These are phyloP conservation scores for Linanthus parryae DNA, from an alignment of 148 eudicot genomes.

Conservation along the genomic window DNA sequence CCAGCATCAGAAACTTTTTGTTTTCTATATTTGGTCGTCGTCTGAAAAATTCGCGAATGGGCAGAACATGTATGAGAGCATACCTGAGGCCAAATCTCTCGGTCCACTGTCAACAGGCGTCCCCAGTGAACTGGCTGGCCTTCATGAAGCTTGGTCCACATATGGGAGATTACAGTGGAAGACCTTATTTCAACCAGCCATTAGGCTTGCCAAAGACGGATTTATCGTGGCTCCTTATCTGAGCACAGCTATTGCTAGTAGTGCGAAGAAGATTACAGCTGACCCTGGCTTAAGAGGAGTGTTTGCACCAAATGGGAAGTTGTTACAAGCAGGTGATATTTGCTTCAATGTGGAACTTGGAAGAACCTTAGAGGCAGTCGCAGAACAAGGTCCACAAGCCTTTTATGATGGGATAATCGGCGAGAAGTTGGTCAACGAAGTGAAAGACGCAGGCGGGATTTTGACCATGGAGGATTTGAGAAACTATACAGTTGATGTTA, in stretches of 20 bases:
- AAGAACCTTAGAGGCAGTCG: conserved; percentile 46
- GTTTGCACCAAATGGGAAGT: conserved; percentile 69
- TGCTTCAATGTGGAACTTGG: conserved; percentile 78
- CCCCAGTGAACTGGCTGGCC: conserved; percentile 88
- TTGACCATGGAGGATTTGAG: conserved; percentile 81
- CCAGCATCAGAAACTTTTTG: too few species aligned
- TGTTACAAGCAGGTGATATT: conserved; percentile 63
- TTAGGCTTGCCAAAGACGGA: conserved; percentile 59
- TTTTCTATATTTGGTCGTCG: too few species aligned
- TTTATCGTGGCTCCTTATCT: conserved; percentile 62
- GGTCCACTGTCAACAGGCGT: conserved; percentile 88
- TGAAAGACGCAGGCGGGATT: conserved; percentile 73
- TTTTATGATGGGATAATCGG: conserved; percentile 73
- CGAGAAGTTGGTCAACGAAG: conserved; percentile 62
- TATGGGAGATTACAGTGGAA: conserved; percentile 74
- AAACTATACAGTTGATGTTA: conserved; percentile 50
- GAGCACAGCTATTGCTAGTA: conserved; percentile 20
- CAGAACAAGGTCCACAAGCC: conserved; percentile 62
- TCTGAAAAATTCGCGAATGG: conserved; percentile 2
- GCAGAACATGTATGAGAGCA: conserved; percentile 69
- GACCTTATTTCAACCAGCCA: conserved; percentile 62
- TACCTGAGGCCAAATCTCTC: conserved; percentile 30
- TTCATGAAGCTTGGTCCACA: conserved; percentile 69
- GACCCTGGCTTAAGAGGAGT: conserved; percentile 69
- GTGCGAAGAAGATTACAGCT: conserved; percentile 24